Evolutionary conservation across 352 stramenopile genomes (phyloP), one percentile per base, ranked within the genome.

Genomic region (Pythium dissotocum): DNA sequence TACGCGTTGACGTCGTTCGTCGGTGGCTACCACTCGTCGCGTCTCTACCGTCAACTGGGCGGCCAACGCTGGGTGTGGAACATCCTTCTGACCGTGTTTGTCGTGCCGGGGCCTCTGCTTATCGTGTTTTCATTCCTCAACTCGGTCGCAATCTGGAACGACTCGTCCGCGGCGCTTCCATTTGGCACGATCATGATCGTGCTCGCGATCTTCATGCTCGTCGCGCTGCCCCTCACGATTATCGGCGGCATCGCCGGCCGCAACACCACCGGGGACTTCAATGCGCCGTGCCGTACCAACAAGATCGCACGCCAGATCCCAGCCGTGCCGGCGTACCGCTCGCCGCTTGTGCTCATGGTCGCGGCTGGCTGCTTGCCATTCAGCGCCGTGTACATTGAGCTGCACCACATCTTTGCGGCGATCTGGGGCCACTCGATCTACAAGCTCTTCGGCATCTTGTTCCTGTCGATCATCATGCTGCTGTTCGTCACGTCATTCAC

Each of bases 361-460:
- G 89, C 98, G 42, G 95, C 96, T 6, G 97, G 97, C 18, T 98
- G 98, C 69, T 82, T 99, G 49, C 97, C 97, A 33, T 99, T 99
- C 79, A 98, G 90, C 36, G 96, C 96, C 14, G 98, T 99, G 67
- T 99, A 99, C 87, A 99, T 99, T 72, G 97, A 99, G 77, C 79
- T 99, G 64, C 95, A 99, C 74, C 98, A 99, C 88, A 99, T 99
- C 58, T 99, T 99, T 67, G 94, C 92, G 18, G 94, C 94, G 49
- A 98, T 99, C 65, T 99, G 97, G 97, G 97, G 97, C 60, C 96
- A 99, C 74, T 97, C 98, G 79, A 98, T 99, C 72, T 99, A 99
- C 93, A 98, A 95, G 58, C 83, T 99, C 18, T 99, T 99, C 72
- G 97, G 97, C 51, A 99, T 99, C 66, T 76, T 99, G 42, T 91